A percentile compares a stretch with the other conserved stretches of the same genome.
These are phyloP conservation scores for Arthroderma uncinatum DNA, from an alignment of 2,329 filamentous ascomycete genomes.

Conservation along the genomic window DNA sequence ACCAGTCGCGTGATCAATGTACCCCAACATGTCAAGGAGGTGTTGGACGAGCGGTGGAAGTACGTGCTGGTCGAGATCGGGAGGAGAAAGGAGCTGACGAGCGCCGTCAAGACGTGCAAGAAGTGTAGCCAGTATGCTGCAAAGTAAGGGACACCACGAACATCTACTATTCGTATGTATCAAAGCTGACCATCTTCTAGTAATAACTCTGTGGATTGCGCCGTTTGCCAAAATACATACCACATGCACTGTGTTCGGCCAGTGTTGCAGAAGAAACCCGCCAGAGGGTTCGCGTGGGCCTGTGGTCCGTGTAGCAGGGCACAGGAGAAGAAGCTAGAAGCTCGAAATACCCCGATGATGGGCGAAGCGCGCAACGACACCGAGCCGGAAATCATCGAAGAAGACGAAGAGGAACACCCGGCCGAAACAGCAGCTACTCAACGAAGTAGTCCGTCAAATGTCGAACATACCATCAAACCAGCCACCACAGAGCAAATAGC, in stretches of 20 bases:
- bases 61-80: conserved; percentile 91
- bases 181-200: conserved; percentile 34
- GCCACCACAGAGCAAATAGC: conserved; percentile 79
- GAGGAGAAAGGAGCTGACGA: conserved; percentile 87
- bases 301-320: conserved; percentile 91
- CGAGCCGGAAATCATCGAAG: conserved; percentile 57
- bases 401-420: conserved; percentile 69
- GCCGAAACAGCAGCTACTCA: conserved; percentile 40
- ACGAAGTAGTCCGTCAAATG: conserved; percentile 30
- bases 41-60: conserved; percentile 91
- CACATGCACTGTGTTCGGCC: conserved; percentile 98
- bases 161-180: background rate
- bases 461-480: conserved; percentile 46
- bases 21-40: conserved; percentile 85
- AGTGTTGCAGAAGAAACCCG: conserved; percentile 86
- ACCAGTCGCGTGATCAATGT: conserved; percentile 91
- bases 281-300: conserved; percentile 94
- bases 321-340: conserved; percentile 87
- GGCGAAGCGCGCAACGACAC: conserved; percentile 43
- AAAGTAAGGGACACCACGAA: conserved; percentile 54
- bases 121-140: conserved; percentile 84
- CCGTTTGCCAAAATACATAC: conserved; percentile 87
- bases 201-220: conserved; percentile 92
- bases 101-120: conserved; percentile 92
- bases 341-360: conserved; percentile 69